Conservation (phyloP, 2,329 filamentous ascomycete species). For the Incumbomyces lentus region DNA sequence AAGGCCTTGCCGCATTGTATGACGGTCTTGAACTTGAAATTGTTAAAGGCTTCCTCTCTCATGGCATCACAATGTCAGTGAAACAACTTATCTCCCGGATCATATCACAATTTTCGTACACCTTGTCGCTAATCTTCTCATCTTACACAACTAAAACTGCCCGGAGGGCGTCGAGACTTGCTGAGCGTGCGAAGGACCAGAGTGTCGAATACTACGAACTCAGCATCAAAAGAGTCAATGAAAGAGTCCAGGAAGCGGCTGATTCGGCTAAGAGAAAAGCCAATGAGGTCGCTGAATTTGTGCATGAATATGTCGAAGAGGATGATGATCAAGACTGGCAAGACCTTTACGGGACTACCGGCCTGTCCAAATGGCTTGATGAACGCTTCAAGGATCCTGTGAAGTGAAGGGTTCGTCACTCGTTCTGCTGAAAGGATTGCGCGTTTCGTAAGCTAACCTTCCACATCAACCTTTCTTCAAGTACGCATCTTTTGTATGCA, state of each 20-base stretch:
- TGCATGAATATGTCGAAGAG: slow-evolving; percentile 36
- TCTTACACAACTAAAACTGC: slow-evolving; percentile 30
- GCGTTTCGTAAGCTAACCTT: no score
- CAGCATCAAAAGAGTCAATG: slow-evolving; percentile 29
- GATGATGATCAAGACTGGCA: slow-evolving; percentile 29
- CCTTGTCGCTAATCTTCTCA: slow-evolving; percentile 41
- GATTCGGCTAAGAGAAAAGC: slow-evolving; percentile 18
- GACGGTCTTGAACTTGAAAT: slow-evolving; percentile 67
- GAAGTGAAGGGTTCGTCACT: neutral
- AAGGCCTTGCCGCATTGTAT: slow-evolving; percentile 63
- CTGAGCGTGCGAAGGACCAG: slow-evolving; percentile 25
- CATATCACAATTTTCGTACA: slow-evolving; percentile 62
- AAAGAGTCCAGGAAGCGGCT: slow-evolving; percentile 23
- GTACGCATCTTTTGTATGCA: no score
- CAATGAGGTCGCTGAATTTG: slow-evolving; percentile 36
- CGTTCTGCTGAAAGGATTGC: no score
- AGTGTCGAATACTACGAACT: slow-evolving; percentile 33
- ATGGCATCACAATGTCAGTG: slow-evolving; percentile 77
- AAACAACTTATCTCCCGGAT: slow-evolving; percentile 67
- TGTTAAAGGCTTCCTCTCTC: slow-evolving; percentile 71
- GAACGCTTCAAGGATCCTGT: slow-evolving; percentile 5
- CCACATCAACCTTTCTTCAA: no score
- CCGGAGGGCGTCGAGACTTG: slow-evolving; percentile 29
- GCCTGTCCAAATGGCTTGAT: slow-evolving; percentile 17
- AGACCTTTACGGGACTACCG: slow-evolving; percentile 26